Evolutionary conservation across 495 filamentous ascomycete genomes (phyloP), one percentile per base, ranked within the genome.

Genomic region (Talaromyces borbonicus): DNA sequence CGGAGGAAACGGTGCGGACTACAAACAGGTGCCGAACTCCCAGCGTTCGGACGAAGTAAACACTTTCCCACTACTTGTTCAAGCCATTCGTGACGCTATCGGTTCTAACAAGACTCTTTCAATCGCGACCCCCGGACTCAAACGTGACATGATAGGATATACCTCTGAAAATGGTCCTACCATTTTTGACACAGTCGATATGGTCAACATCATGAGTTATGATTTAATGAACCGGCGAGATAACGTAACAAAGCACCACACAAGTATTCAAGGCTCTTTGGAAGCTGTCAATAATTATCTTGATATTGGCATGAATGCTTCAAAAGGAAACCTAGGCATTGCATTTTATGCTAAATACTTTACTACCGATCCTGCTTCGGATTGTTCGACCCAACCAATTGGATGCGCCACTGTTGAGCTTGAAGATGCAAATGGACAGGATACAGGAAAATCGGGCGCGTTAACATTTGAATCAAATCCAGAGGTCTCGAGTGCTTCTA

Each of bases 171-270:
- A 75, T 1, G 68, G 82, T 0, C 81, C 83, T 1, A 54, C 62
- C 37, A 84, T 89, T 56, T 78, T 71, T 63, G 53, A 64, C 36
- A 73, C 78, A 1, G 67, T 87, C 8, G 82, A 87, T 57, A 83
- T 84, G 61, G 65, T 87, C 55, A 89, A 87, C 55, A 72, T 88
- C 42, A 89, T 89, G 84, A 77, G 75, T 16, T 89, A 89, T 62
- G 84, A 89, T 51, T 56, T 89, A 42, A 83, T 84, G 75, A 87
- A 86, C 63, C 76, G 84, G 16, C 78, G 84, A 14, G 78, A 87
- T 54, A 77, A 67, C 49, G 60, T 76, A 8, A 87, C 83, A 4
- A 74, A 71, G 46, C 82, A 86, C 53, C 80, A 84, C 54, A 83
- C 74, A 16, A 74, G 78, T 30, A 61, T 86, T 23, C 50, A 62